Evolutionary conservation across 805 yeast genomes (phyloP).

Genomic region (Wickerhamomyces ciferrii): DNA sequence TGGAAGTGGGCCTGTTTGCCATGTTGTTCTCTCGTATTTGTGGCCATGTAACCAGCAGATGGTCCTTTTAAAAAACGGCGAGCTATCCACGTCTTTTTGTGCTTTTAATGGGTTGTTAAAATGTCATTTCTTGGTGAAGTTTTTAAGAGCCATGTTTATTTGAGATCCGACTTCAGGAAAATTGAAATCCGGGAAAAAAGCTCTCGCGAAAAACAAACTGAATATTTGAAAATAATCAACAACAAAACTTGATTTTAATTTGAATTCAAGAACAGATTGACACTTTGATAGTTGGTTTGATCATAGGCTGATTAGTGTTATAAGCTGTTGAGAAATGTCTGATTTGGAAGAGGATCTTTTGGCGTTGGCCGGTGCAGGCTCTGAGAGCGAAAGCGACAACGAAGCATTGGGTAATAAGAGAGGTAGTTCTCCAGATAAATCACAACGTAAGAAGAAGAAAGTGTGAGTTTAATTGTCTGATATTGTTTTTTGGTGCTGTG

Average conservation of each 20-base stretch:
- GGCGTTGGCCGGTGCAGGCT: conserved; percentile 79
- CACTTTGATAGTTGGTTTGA: too few relatives aligned
- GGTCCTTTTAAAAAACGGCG: too few relatives aligned
- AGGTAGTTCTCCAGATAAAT: conserved; percentile 13
- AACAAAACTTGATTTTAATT: neutral
- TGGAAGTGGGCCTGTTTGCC: conserved; percentile 55
- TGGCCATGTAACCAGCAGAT: neutral
- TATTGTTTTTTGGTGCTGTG: neutral
- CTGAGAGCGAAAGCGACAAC: conserved; percentile 27
- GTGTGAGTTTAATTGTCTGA: conserved; percentile 4
- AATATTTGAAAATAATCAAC: neutral
- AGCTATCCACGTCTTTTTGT: neutral
- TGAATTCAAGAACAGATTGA: too few relatives aligned
- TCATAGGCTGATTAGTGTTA: neutral
- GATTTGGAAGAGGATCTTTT: conserved; percentile 93
- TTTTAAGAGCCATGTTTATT: neutral
- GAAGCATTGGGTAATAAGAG: conserved; percentile 29
- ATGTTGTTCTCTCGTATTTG: conserved; percentile 1
- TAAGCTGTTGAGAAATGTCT: conserved; percentile 12
- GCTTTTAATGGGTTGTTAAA: neutral
- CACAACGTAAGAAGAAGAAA: conserved; percentile 21
- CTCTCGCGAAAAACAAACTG: neutral
- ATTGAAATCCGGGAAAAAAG: too few relatives aligned
- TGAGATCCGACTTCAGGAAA: too few relatives aligned
- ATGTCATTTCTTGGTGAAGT: neutral